Conservation (phyloP, 352 stramenopile genomes). For the Phytophthora litchii region DNA sequence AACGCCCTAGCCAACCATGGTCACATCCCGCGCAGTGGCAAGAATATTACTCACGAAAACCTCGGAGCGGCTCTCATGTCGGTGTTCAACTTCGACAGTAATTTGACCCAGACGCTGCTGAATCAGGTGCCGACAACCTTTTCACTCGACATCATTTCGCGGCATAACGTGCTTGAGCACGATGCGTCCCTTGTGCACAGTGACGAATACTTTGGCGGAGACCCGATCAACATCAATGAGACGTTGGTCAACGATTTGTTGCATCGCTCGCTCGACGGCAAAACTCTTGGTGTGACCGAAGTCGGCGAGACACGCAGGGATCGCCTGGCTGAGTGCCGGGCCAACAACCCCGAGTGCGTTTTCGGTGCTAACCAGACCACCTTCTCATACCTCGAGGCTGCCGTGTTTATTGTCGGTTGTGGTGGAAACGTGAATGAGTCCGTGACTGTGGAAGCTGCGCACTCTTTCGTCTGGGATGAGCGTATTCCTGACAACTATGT, state of each 20-base stretch:
- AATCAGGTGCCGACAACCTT: slow-evolving; percentile 30
- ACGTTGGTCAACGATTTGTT: slow-evolving; percentile 30
- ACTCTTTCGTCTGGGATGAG: slow-evolving; percentile 43
- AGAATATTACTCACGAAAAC: slow-evolving; percentile 39
- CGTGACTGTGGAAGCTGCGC: slow-evolving; percentile 31
- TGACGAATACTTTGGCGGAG: slow-evolving; percentile 30
- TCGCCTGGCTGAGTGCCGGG: slow-evolving; percentile 24
- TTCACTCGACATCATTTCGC: slow-evolving; percentile 34
- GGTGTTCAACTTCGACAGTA: slow-evolving; percentile 36
- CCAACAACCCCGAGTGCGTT: slow-evolving; percentile 40
- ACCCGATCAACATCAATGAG: slow-evolving; percentile 30
- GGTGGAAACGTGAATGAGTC: slow-evolving; percentile 39
- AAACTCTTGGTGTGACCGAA: slow-evolving; percentile 24
- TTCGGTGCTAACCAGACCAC: slow-evolving; percentile 26
- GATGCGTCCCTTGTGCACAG: slow-evolving; percentile 44
- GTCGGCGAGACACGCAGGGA: slow-evolving; percentile 28
- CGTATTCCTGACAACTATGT: slow-evolving; percentile 39
- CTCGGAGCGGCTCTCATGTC: slow-evolving; percentile 29
- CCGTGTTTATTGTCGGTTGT: slow-evolving; percentile 34
- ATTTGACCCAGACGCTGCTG: slow-evolving; percentile 25
- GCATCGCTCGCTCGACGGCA: slow-evolving; percentile 18
- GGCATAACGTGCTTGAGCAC: slow-evolving; percentile 57
- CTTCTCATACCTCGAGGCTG: slow-evolving; percentile 34
- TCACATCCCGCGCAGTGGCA: slow-evolving; percentile 49
- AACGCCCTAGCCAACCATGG: slow-evolving; percentile 63